Evolutionary conservation across 2,329 filamentous ascomycete genomes (phyloP).

Genomic region (Fusarium dlaminii): DNA sequence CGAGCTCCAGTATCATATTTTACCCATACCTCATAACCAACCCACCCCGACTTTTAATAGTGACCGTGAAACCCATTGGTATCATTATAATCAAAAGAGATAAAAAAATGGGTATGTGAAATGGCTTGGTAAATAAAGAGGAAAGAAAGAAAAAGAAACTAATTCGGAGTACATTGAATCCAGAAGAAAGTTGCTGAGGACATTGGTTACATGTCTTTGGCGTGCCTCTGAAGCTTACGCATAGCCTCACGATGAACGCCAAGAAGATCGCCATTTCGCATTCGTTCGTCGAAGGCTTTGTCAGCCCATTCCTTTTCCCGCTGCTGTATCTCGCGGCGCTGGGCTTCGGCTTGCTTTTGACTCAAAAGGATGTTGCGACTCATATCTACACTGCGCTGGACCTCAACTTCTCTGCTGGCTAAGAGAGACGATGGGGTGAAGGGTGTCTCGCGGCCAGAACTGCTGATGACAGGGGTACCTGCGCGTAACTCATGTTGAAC

Average conservation of each 20-base stretch:
- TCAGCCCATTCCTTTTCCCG: conserved; percentile 67
- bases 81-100: conserved; percentile 36
- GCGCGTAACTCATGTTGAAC: conserved; percentile 69
- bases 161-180: background rate
- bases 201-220: conserved; percentile 44
- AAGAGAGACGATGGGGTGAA: conserved; percentile 49
- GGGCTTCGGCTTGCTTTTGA: conserved; percentile 70
- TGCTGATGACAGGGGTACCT: conserved; percentile 48
- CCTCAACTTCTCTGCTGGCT: conserved; percentile 51
- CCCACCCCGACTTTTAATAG: conserved; percentile 18
- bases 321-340: conserved; percentile 66
- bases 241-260: conserved; percentile 82
- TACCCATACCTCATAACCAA: conserved; percentile 15
- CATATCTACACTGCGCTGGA: conserved; percentile 61
- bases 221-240: conserved; percentile 75
- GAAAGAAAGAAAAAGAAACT: conserved; percentile 20
- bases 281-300: conserved; percentile 74
- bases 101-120: conserved; percentile 29
- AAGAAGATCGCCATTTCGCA: conserved; percentile 79
- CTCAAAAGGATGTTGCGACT: conserved; percentile 66
- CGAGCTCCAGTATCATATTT: conserved; percentile 24
- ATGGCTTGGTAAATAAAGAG: conserved; percentile 1
- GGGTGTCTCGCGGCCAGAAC: conserved; percentile 51
- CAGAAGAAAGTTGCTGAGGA: background rate
- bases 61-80: conserved; percentile 39